These are phyloP conservation scores for Pichia eremophila DNA, from an alignment of 805 yeast species.

Conservation along the genomic window DNA sequence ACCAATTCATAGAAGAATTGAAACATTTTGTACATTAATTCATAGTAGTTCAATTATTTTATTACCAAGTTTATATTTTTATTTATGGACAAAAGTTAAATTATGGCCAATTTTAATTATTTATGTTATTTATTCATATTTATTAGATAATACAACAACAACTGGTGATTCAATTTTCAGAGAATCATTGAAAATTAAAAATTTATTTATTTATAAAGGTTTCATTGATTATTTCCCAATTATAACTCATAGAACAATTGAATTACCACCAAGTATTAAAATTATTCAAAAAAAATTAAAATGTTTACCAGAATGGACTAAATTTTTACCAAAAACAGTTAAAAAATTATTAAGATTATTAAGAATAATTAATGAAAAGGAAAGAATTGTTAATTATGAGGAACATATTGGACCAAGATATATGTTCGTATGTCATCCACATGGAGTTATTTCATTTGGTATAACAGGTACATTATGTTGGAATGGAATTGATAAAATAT, in stretches of 20 bases:
- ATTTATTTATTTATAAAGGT: constrained; percentile 53
- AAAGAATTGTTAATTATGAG: constrained; percentile 12
- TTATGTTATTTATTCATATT: constrained; percentile 51
- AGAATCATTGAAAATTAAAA: constrained; percentile 47
- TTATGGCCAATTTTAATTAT: constrained; percentile 58
- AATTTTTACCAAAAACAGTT: constrained; percentile 1
- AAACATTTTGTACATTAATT: constrained; percentile 62
- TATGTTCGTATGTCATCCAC: constrained; percentile 92
- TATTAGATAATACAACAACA: constrained; percentile 56
- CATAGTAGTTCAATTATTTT: constrained; percentile 66
- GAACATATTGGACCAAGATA: constrained; percentile 60
- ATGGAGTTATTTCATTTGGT: constrained; percentile 90
- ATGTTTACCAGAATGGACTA: constrained; percentile 2
- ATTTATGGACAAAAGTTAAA: constrained; percentile 39
- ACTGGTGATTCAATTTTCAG: constrained; percentile 62
- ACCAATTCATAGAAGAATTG: constrained; percentile 49
- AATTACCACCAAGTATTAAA: constrained; percentile 65
- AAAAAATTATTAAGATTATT: neutral
- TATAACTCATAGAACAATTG: constrained; percentile 52
- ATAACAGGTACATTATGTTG: constrained; percentile 54
- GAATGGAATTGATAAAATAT: constrained; percentile 1
- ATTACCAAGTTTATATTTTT: constrained; percentile 44
- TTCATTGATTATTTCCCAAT: constrained; percentile 80
- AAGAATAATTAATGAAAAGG: neutral
- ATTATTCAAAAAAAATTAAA: neutral